Percentiles rank a stretch among this genome's conserved stretches.
These are phyloP conservation scores for Fragaria iinumae DNA, from an alignment of 306 rosid genomes.

Conservation along the genomic window DNA sequence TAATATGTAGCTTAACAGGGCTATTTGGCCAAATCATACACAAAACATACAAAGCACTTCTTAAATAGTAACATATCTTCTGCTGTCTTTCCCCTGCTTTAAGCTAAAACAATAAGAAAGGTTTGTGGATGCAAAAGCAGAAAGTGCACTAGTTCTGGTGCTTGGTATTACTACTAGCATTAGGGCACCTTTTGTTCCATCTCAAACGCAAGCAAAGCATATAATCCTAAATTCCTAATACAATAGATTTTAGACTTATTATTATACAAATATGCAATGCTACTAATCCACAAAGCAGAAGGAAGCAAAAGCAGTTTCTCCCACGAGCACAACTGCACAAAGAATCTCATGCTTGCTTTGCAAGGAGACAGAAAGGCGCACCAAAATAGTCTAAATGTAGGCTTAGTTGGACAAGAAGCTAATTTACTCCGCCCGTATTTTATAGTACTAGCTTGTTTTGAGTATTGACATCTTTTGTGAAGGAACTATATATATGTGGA, in stretches of 20 bases:
- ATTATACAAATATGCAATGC: neutral
- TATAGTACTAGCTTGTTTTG: neutral
- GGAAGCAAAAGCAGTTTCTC: neutral
- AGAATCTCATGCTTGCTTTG: constrained; percentile 4
- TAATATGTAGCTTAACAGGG: neutral
- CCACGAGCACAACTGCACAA: neutral
- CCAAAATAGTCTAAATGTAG: neutral
- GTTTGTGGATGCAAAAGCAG: neutral
- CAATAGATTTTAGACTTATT: neutral
- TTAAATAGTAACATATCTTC: neutral
- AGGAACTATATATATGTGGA: neutral
- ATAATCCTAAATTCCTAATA: neutral
- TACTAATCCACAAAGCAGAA: neutral
- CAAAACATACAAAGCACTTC: neutral
- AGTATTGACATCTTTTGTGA: neutral
- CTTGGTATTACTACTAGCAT: neutral
- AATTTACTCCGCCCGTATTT: neutral
- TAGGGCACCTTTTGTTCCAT: neutral
- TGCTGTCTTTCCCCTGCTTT: neutral
- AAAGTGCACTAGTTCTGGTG: neutral
- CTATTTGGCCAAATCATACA: neutral
- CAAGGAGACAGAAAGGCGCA: constrained; percentile 20
- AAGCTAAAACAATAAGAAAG: neutral
- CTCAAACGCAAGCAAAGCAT: constrained; percentile 1
- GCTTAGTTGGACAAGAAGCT: constrained; percentile 21